phyloP scores from a whole-genome alignment of 2,329 filamentous ascomycete species.

The Sporothrix euskadiensis region DNA sequence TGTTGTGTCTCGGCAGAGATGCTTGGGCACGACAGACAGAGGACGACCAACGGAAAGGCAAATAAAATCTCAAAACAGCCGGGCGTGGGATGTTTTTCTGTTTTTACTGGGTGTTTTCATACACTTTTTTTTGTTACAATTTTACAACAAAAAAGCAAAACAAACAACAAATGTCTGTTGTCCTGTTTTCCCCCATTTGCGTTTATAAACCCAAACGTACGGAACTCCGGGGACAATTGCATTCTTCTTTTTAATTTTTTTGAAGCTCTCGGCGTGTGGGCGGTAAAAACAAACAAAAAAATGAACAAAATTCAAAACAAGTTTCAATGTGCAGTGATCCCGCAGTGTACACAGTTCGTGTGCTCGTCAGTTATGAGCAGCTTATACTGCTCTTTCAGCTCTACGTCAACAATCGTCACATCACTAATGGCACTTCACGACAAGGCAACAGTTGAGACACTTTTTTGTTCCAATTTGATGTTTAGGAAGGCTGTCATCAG shows the following conservation, averaged over 20 bases:
- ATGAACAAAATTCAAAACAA: constrained; percentile 27
- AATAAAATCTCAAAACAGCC: constrained; percentile 23
- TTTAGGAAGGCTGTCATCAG: constrained; percentile 10
- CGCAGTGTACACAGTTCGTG: background rate
- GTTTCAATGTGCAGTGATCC: constrained; percentile 6
- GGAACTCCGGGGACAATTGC: constrained; percentile 27
- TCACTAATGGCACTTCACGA: background rate
- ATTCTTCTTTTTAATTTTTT: constrained; percentile 24
- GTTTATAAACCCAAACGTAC: constrained; percentile 22
- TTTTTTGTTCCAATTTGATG: constrained; percentile 14
- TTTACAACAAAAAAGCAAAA: constrained; percentile 24
- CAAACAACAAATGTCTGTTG: constrained; percentile 23
- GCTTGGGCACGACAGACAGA: background rate
- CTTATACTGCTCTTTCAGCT: background rate
- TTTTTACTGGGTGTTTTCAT: constrained; percentile 26
- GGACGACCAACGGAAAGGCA: constrained; percentile 22
- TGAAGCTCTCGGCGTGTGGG: constrained; percentile 17
- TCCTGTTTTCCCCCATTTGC: constrained; percentile 19
- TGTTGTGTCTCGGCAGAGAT: background rate
- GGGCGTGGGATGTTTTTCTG: constrained; percentile 22
- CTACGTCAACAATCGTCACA: background rate
- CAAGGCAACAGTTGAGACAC: background rate
- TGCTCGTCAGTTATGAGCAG: background rate
- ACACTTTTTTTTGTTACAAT: constrained; percentile 20
- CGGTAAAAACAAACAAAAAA: constrained; percentile 23